Percentiles rank a stretch among this genome's conserved stretches.
phyloP scores from a whole-genome alignment of 1,284 basidiomycete species.

The Xerocomus nothofagi region DNA sequence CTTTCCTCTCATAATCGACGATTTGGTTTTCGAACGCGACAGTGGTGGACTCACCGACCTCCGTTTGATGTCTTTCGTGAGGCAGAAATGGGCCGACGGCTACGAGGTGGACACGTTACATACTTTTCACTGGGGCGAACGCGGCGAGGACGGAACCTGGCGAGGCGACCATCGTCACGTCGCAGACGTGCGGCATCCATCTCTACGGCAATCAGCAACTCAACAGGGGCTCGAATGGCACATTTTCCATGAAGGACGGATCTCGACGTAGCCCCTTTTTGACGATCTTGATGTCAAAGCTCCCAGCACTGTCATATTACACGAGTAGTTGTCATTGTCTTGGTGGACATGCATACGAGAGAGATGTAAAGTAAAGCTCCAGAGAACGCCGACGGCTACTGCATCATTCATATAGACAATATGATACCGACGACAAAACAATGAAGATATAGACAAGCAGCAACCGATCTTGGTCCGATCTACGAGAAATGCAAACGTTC shows the following conservation, averaged over 20 bases:
- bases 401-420: not conserved
- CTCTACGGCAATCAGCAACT: constrained; percentile 38
- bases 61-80: constrained; percentile 48
- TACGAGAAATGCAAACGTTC: constrained; percentile 32
- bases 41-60: constrained; percentile 53
- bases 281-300: not conserved
- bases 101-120: constrained; percentile 53
- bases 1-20: not conserved
- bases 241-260: constrained; percentile 20
- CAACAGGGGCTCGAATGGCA: constrained; percentile 36
- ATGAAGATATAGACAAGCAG: constrained; percentile 22
- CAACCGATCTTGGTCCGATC: constrained; percentile 3
- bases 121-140: constrained; percentile 49
- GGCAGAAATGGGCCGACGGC: constrained; percentile 45
- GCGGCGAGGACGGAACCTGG: constrained; percentile 39
- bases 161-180: constrained; percentile 37
- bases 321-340: not conserved
- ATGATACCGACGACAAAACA: not conserved
- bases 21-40: not conserved
- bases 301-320: not conserved
- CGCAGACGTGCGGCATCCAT: constrained; percentile 39
- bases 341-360: not conserved
- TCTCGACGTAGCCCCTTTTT: not conserved
- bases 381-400: not conserved
- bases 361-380: not conserved